phyloP scores from a whole-genome alignment of 148 eudicot species.

The Spergularia marina region DNA sequence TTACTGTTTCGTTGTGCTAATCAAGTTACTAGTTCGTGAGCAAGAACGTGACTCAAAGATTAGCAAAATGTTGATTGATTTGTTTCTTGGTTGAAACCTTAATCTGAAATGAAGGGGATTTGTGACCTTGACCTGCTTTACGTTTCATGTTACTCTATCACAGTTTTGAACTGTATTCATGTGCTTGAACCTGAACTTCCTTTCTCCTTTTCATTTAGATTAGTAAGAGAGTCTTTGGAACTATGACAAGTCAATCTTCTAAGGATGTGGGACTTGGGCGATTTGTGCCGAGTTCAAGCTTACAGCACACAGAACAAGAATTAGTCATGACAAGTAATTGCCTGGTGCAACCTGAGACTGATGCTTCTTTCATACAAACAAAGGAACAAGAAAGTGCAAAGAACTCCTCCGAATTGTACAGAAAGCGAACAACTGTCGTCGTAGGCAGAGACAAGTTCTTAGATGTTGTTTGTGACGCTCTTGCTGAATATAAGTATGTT shows the following conservation, averaged over 20 bases:
- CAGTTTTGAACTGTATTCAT: no score
- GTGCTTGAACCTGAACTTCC: no score
- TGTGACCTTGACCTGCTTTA: background rate
- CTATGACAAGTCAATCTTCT: constrained; percentile 45
- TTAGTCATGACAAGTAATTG: background rate
- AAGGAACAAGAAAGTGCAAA: constrained; percentile 36
- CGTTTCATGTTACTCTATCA: background rate
- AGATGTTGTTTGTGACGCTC: constrained; percentile 75
- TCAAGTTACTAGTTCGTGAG: no score
- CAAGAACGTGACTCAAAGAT: no score
- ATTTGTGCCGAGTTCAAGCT: no score
- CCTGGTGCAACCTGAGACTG: constrained; percentile 25
- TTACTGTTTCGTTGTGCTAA: no score
- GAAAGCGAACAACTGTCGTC: constrained; percentile 65
- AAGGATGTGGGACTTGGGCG: constrained; percentile 29
- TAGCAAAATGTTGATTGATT: no score
- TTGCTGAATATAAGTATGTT: constrained; percentile 77
- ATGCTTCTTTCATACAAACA: background rate
- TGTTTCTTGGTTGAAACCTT: no score
- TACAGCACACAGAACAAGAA: no score
- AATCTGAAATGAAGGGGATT: no score
- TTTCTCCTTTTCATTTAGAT: constrained; percentile 40
- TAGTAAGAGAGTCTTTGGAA: constrained; percentile 75
- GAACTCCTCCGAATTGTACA: constrained; percentile 60
- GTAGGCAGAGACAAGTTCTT: constrained; percentile 55